Percentiles rank a stretch among this genome's conserved stretches.
These are phyloP conservation scores for Penicillium chermesinum DNA, from an alignment of 495 filamentous ascomycete species.

Conservation along the genomic window DNA sequence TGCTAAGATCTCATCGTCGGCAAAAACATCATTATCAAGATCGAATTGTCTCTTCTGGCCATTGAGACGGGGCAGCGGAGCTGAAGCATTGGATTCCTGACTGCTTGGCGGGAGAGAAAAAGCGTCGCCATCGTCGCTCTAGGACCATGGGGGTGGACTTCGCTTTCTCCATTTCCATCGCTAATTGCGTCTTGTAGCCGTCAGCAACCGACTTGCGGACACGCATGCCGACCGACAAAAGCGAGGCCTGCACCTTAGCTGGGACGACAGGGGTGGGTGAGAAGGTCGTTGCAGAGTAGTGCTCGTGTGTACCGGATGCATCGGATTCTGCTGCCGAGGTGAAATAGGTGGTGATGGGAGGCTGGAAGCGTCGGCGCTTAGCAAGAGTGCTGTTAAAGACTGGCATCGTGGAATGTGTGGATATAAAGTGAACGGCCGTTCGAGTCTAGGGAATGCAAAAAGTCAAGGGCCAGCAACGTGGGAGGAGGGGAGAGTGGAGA, in stretches of 20 bases:
- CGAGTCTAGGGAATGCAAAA: constrained; percentile 7
- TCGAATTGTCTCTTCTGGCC: constrained; percentile 21
- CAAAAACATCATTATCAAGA: constrained; percentile 51
- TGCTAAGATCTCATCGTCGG: constrained; percentile 17
- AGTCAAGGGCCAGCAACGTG: not conserved
- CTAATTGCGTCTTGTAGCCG: constrained; percentile 71
- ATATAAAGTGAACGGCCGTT: constrained; percentile 11
- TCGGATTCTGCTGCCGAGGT: constrained; percentile 12
- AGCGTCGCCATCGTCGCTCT: constrained; percentile 34
- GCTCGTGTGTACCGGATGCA: constrained; percentile 30
- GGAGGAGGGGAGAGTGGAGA: constrained; percentile 8
- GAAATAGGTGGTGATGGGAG: constrained; percentile 45
- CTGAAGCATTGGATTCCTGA: constrained; percentile 36
- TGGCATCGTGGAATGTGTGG: constrained; percentile 8
- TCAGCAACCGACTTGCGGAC: constrained; percentile 87
- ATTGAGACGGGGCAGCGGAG: constrained; percentile 7
- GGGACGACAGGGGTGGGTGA: constrained; percentile 50
- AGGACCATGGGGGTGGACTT: constrained; percentile 17
- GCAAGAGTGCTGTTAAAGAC: constrained; percentile 22
- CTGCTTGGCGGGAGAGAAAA: constrained; percentile 43
- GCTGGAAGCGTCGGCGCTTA: constrained; percentile 45
- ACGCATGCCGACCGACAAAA: constrained; percentile 86
- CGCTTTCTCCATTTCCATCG: constrained; percentile 23
- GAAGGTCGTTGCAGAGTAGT: constrained; percentile 41
- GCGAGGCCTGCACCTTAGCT: constrained; percentile 62